These are phyloP conservation scores for Cairneyella variabilis DNA, from an alignment of 495 filamentous ascomycete genomes.

Conservation along the genomic window DNA sequence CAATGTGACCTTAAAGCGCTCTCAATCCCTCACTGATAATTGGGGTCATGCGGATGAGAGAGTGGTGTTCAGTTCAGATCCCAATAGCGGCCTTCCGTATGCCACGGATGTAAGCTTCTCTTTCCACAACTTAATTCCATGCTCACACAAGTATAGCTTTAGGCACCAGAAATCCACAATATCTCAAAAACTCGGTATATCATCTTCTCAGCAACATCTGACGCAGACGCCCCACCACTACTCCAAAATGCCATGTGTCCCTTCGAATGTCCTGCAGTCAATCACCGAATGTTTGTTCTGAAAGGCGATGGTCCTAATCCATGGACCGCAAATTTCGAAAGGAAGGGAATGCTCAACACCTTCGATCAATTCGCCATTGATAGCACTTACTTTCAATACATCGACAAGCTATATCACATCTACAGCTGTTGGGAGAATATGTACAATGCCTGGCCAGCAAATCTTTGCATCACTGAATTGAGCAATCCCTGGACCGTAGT, in stretches of 20 bases:
- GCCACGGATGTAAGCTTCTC: not conserved
- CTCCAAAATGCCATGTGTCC: not conserved
- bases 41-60: no score
- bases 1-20: no score
- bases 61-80: not conserved
- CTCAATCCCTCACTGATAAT: no score
- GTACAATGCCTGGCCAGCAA: not conserved
- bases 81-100: not conserved
- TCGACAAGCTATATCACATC: not conserved
- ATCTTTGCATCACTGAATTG: not conserved
- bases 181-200: not conserved
- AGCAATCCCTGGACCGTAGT: not conserved
- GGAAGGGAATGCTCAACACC: not conserved
- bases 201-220: not conserved
- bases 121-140: no score
- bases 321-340: not conserved
- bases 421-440: not conserved
- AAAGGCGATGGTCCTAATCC: not conserved
- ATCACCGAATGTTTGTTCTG: not conserved
- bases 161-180: not conserved
- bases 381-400: not conserved
- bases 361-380: not conserved
- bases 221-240: not conserved
- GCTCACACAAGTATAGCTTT: no score
- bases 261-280: not conserved